Evolutionary conservation across 139 green algal genomes (phyloP).

Genomic region (Chlorella sp.): DNA sequence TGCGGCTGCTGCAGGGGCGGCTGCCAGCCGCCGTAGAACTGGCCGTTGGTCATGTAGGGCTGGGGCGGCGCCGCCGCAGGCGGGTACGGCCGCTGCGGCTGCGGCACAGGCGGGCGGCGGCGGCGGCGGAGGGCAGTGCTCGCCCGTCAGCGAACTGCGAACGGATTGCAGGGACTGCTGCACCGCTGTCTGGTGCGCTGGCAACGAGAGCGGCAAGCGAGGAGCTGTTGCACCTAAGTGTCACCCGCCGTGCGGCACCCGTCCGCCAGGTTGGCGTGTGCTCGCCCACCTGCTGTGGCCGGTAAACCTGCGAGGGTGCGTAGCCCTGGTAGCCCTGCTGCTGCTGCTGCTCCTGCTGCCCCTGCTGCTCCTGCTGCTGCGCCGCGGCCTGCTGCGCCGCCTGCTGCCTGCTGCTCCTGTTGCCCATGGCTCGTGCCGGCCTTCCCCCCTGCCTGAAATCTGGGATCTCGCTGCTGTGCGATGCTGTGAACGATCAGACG

Average conservation of each 20-base stretch:
- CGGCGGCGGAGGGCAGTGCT: too few species aligned
- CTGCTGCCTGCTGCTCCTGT: slow-evolving; percentile 1
- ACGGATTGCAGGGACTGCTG: too few species aligned
- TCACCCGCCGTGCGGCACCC: neutral
- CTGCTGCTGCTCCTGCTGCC: neutral
- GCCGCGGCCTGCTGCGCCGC: neutral
- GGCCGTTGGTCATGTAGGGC: slow-evolving; percentile 25
- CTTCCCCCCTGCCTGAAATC: too few species aligned
- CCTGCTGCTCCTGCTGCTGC: neutral
- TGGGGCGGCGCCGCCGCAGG: neutral
- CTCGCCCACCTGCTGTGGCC: neutral
- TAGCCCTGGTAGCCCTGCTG: neutral
- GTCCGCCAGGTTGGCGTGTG: neutral
- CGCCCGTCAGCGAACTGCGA: too few species aligned
- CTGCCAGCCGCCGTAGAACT: slow-evolving; percentile 20
- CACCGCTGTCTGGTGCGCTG: too few species aligned
- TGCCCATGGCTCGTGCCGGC: slow-evolving; percentile 22
- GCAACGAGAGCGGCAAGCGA: too few species aligned
- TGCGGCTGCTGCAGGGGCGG: neutral
- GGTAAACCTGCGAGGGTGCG: slow-evolving; percentile 14
- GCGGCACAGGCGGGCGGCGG: too few species aligned
- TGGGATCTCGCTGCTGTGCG: too few species aligned
- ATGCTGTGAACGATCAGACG: too few species aligned
- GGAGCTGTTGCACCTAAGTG: too few species aligned
- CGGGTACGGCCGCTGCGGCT: neutral